Percentiles rank a stretch among this genome's conserved stretches.
phyloP scores from a whole-genome alignment of 805 yeast species.

The Zygosaccharomyces bailii region DNA sequence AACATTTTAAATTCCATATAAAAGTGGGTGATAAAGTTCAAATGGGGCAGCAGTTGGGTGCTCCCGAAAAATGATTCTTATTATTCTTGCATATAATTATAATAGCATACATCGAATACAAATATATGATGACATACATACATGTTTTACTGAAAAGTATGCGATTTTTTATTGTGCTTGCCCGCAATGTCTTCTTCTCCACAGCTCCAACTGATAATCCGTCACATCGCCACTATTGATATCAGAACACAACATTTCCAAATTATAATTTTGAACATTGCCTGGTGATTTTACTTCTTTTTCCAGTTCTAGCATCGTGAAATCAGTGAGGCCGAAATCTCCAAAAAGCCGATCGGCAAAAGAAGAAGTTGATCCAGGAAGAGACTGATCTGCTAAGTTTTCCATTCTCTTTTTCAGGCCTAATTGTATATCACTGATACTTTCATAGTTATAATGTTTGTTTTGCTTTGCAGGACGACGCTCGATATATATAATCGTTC shows the following conservation, averaged over 20 bases:
- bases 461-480: constrained; percentile 11
- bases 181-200: constrained; percentile 23
- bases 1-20: constrained; percentile 64
- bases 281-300: constrained; percentile 5
- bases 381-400: background rate
- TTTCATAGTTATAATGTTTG: constrained; percentile 2
- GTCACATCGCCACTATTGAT: constrained; percentile 20
- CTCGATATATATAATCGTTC: constrained; percentile 30
- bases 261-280: constrained; percentile 11
- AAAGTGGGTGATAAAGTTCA: constrained; percentile 72
- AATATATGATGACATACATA: background rate
- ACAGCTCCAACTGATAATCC: constrained; percentile 28
- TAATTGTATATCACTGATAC: constrained; percentile 13
- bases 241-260: constrained; percentile 28
- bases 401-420: constrained; percentile 16
- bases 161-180: too few relatives aligned
- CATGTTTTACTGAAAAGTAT: too few relatives aligned
- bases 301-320: constrained; percentile 21
- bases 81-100: constrained; percentile 3
- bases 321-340: constrained; percentile 15
- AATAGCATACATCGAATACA: background rate
- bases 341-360: constrained; percentile 6
- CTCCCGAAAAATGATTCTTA: constrained; percentile 6
- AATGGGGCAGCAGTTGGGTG: constrained; percentile 80
- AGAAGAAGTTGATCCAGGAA: background rate